These are phyloP conservation scores for Zasmidium angulare DNA, from an alignment of 2,329 filamentous ascomycete species.

Conservation along the genomic window DNA sequence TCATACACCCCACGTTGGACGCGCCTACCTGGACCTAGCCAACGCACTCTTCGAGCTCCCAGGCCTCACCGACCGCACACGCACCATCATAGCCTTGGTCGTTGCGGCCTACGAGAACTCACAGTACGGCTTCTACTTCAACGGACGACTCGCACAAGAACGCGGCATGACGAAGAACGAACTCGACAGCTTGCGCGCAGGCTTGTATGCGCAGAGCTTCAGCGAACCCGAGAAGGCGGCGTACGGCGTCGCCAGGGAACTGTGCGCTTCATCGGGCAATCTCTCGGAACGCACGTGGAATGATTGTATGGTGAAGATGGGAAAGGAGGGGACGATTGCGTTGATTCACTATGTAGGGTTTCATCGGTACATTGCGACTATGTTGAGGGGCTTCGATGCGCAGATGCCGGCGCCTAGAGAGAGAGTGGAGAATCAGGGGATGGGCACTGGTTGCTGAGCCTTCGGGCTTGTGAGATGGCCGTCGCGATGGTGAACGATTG, in stretches of 20 bases:
- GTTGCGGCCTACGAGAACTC: conserved; percentile 9
- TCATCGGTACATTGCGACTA: conserved; percentile 11
- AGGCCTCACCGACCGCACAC: conserved; percentile 1
- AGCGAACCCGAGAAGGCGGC: conserved; percentile 5
- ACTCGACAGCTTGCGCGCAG: conserved; percentile 10
- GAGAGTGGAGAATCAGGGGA: conserved; percentile 4
- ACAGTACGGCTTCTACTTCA: conserved; percentile 7
- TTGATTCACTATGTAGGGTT: conserved; percentile 11
- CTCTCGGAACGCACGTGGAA: conserved; percentile 10
- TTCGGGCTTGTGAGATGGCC: too few species aligned
- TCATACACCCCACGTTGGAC: conserved; percentile 13
- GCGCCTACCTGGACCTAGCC: conserved; percentile 9
- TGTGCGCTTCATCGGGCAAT: conserved; percentile 7
- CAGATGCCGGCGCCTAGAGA: conserved; percentile 14
- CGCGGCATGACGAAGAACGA: conserved; percentile 9
- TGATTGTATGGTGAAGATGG: conserved; percentile 10
- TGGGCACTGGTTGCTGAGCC: neutral
- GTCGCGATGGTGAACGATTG: too few species aligned
- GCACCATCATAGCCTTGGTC: conserved; percentile 14
- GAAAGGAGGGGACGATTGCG: conserved; percentile 5
- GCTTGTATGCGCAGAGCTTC: conserved; percentile 11
- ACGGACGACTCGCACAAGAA: conserved; percentile 1
- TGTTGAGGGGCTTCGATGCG: conserved; percentile 19
- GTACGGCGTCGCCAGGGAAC: conserved; percentile 12
- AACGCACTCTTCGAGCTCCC: conserved; percentile 8